Evolutionary conservation across 345 rosid species (phyloP).

Genomic region (Linum lewisii): DNA sequence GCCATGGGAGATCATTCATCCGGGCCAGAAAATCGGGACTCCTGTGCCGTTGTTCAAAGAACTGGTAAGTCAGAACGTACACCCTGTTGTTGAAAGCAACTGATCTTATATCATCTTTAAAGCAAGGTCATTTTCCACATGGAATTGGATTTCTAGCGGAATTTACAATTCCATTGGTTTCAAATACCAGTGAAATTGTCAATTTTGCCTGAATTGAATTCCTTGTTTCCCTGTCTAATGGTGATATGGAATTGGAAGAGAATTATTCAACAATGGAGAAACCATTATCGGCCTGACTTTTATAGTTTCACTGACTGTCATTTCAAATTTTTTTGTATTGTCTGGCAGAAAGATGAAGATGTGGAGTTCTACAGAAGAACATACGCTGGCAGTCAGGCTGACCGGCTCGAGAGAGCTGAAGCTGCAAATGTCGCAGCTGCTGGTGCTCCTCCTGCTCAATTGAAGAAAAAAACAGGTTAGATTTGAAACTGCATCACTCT

Average conservation of each 20-base stretch:
- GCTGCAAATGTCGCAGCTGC: neutral
- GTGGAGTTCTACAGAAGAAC: neutral
- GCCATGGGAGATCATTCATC: constrained; percentile 7
- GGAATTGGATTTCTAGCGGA: no score
- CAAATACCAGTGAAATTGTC: no score
- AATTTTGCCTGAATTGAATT: no score
- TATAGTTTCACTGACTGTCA: neutral
- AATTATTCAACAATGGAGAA: no score
- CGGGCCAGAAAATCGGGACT: neutral
- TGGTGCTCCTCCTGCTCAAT: no score
- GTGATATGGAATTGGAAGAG: no score
- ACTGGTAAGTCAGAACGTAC: neutral
- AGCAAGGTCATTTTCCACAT: no score
- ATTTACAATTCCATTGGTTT: no score
- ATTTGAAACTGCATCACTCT: no score
- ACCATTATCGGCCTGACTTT: no score
- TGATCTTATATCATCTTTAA: neutral
- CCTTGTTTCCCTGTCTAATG: no score
- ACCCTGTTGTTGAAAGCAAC: neutral
- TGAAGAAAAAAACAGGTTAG: constrained; percentile 1
- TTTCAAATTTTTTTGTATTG: neutral
- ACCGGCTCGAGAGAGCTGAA: neutral
- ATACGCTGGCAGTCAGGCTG: neutral
- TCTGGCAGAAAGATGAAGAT: constrained; percentile 4
- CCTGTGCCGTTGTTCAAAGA: constrained; percentile 5